Percentiles rank a stretch among this genome's conserved stretches.
Conservation (phyloP, 1,284 basidiomycete species). For the Naganishia sp. region DNA sequence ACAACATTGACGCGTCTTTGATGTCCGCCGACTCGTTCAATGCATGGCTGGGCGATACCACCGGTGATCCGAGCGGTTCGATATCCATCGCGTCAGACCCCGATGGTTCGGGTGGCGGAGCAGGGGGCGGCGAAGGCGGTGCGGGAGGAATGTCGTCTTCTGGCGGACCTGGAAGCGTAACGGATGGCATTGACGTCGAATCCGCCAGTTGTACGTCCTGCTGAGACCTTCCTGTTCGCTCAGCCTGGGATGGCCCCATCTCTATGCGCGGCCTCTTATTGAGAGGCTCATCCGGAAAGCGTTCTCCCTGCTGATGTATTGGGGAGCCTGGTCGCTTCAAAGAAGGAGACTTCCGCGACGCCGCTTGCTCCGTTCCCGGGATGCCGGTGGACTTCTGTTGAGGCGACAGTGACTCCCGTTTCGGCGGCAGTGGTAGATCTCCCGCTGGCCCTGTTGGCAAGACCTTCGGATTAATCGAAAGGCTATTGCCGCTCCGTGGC, state of each 20-base stretch:
- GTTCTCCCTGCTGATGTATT: not conserved
- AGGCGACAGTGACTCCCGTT: slow-evolving; percentile 10
- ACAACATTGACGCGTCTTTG: too few relatives aligned
- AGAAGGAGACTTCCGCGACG: not conserved
- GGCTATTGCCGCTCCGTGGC: not conserved
- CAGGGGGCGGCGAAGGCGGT: slow-evolving; percentile 18
- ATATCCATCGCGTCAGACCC: too few relatives aligned
- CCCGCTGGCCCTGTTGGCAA: not conserved
- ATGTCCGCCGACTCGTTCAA: too few relatives aligned
- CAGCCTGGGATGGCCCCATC: not conserved
- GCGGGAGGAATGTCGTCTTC: slow-evolving; percentile 19
- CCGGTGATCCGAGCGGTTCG: too few relatives aligned
- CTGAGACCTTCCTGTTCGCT: not conserved
- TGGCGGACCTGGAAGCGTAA: slow-evolving; percentile 11
- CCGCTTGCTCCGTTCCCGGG: not conserved
- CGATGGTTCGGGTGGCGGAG: too few relatives aligned
- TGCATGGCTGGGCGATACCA: too few relatives aligned
- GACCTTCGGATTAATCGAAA: not conserved
- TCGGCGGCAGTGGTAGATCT: slow-evolving; percentile 5
- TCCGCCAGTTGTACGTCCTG: slow-evolving; percentile 2
- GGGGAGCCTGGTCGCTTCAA: slow-evolving; percentile 1
- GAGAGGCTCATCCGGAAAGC: not conserved
- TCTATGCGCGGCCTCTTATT: slow-evolving; percentile 7
- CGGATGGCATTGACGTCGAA: not conserved
- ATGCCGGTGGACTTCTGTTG: not conserved